phyloP scores from a whole-genome alignment of 495 filamentous ascomycete species.

The Elaphomyces granulatus region DNA sequence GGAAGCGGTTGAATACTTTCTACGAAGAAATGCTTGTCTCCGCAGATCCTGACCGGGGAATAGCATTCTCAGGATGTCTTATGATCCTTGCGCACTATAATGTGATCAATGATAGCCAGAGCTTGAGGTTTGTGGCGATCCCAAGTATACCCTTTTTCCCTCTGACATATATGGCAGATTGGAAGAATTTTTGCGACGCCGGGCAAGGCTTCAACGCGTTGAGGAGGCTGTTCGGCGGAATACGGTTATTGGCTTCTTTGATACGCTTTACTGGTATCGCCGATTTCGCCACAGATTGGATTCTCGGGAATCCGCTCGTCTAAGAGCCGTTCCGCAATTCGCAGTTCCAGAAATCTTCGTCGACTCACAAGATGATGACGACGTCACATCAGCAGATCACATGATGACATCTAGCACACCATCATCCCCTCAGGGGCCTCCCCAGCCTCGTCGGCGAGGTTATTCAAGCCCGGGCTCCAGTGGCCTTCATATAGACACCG shows the following conservation, averaged over 20 bases:
- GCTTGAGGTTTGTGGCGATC: slow-evolving; percentile 35
- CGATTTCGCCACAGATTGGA: slow-evolving; percentile 61
- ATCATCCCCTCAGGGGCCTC: slow-evolving; percentile 17
- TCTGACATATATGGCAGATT: slow-evolving; percentile 28
- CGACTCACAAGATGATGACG: slow-evolving; percentile 43
- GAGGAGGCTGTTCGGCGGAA: slow-evolving; percentile 86
- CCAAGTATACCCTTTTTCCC: no score
- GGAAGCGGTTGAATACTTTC: slow-evolving; percentile 74
- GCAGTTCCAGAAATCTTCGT: slow-evolving; percentile 84
- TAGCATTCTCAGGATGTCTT: slow-evolving; percentile 84
- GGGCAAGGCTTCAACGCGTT: slow-evolving; percentile 83
- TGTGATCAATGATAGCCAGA: slow-evolving; percentile 96
- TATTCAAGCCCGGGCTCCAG: slow-evolving; percentile 15
- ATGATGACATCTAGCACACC: slow-evolving; percentile 3
- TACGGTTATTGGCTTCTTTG: slow-evolving; percentile 86
- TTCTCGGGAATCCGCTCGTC: slow-evolving; percentile 51
- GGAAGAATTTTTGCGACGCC: slow-evolving; percentile 88
- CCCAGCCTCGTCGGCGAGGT: slow-evolving; percentile 11
- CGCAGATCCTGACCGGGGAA: slow-evolving; percentile 71
- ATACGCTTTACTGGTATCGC: slow-evolving; percentile 82
- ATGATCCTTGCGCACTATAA: slow-evolving; percentile 99
- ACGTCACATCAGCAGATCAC: slow-evolving; percentile 6
- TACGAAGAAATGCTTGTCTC: slow-evolving; percentile 95
- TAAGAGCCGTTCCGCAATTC: slow-evolving; percentile 66
- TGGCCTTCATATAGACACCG: slow-evolving; percentile 27